A percentile compares a stretch with the other conserved stretches of the same genome.
Conservation (phyloP, 2,329 filamentous ascomycete genomes). For the Aureobasidium uvarum region DNA sequence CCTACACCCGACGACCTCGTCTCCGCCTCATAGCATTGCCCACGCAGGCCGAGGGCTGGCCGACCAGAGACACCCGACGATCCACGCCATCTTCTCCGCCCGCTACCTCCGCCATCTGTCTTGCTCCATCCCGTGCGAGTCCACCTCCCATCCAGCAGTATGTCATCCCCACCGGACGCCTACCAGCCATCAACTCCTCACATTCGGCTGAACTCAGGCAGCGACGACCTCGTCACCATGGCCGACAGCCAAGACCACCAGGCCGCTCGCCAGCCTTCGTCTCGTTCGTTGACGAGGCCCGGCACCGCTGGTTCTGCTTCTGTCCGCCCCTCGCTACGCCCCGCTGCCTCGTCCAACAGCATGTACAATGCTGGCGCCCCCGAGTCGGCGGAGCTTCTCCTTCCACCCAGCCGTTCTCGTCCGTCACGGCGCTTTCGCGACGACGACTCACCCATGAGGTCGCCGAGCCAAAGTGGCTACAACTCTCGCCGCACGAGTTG, state of each 20-base stretch:
- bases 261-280: slow-evolving; percentile 43
- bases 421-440: slow-evolving; percentile 52
- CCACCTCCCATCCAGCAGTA: slow-evolving; percentile 12
- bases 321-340: slow-evolving; percentile 38
- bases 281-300: slow-evolving; percentile 47
- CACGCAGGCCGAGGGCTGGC: slow-evolving; percentile 25
- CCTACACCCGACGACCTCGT: neutral
- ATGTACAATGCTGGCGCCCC: slow-evolving; percentile 40
- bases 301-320: slow-evolving; percentile 41
- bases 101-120: slow-evolving; percentile 9
- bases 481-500: slow-evolving; percentile 65
- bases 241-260: slow-evolving; percentile 39
- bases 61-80: neutral
- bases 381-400: slow-evolving; percentile 52
- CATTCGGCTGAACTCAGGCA: slow-evolving; percentile 63
- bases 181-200: slow-evolving; percentile 49
- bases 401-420: slow-evolving; percentile 51
- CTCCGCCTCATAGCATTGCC: slow-evolving; percentile 10
- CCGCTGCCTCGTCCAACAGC: slow-evolving; percentile 33
- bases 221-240: slow-evolving; percentile 52
- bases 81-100: neutral
- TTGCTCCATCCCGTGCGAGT: neutral
- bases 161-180: slow-evolving; percentile 25
- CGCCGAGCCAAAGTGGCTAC: slow-evolving; percentile 51
- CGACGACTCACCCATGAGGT: slow-evolving; percentile 51